Percentiles rank a stretch among this genome's conserved stretches.
Evolutionary conservation across 2,329 filamentous ascomycete genomes (phyloP).

Genomic region (Cytospora paraplurivora): DNA sequence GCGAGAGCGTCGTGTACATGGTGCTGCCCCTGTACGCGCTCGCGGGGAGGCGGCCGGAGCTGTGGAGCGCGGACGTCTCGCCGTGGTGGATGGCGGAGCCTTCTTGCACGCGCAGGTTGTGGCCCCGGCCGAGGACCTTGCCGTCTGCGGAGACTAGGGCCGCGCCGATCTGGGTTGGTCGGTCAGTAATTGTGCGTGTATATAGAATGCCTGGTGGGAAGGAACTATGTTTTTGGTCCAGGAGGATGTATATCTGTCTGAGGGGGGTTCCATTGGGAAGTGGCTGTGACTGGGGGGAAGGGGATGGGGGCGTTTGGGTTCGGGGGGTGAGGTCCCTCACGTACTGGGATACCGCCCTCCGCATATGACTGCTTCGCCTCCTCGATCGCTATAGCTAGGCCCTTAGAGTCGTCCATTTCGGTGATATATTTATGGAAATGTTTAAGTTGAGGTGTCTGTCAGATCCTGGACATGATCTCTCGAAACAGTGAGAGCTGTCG

Average conservation of each 20-base stretch:
- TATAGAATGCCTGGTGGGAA: not conserved
- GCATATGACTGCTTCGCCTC: conserved; percentile 49
- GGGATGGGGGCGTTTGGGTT: not conserved
- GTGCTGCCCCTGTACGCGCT: conserved; percentile 69
- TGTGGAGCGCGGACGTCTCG: conserved; percentile 75
- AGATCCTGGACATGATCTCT: not conserved
- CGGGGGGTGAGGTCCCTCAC: conserved; percentile 24
- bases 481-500: not conserved
- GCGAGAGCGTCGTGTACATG: conserved; percentile 82
- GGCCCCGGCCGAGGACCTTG: conserved; percentile 69
- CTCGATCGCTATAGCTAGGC: conserved; percentile 48
- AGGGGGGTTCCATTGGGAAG: too few relatives aligned
- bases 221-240: too few relatives aligned
- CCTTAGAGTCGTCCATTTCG: conserved; percentile 46
- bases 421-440: not conserved
- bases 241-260: too few relatives aligned
- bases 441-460: not conserved
- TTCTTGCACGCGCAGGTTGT: conserved; percentile 76
- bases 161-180: conserved; percentile 50
- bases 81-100: conserved; percentile 52
- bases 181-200: not conserved
- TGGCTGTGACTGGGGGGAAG: not conserved
- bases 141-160: conserved; percentile 69
- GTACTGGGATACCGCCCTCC: conserved; percentile 53
- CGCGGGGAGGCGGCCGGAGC: conserved; percentile 71